Base-by-base conservation (phyloP, 768 basidiomycete genomes). In the Hygrocybe punicea region DNA sequence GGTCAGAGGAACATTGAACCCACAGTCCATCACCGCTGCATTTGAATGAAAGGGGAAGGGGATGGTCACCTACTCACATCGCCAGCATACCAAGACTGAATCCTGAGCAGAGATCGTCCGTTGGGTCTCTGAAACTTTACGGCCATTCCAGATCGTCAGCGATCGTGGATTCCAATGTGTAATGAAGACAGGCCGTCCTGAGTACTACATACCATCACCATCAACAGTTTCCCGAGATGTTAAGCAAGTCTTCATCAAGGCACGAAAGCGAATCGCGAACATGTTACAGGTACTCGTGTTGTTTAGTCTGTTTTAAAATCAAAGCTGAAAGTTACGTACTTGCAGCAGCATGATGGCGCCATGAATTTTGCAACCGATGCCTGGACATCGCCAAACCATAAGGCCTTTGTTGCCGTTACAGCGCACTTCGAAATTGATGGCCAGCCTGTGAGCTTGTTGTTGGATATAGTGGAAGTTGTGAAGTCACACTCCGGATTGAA, bases 391-490 rank as follows among this genome's bases (percentile, higher is more conserved):
- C 61, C 59, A 7, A 62, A 62, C 44, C 61, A 57, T 34, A n/a
- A 37, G n/a, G 59, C 59, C 6, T 62, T 56, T 23, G 53, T 62
- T 6, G 60, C 59, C 2, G 46, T 63, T 14, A 60, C 60, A 6
- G 71, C 72, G 1, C 74, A 78, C 44, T 62, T 75, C 25, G 68
- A 73, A 33, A 25, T 67, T 5, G 46, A 74, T 0, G 73, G 74
- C 0, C 47, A 57, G 6, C 69, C 67, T 0, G 33, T 74, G 0
- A 35, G 53, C 0, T 62, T 76, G 6, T 42, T 72, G 0, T 62
- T 79, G 1, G 76, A 79, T 52, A 51, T 79, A 3, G 61, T 76
- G 11, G 74, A 79, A 58, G 70, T 78, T 2, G 46, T 69, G 1
- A 46, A 60, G 55, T 73, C 73, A 0, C 76, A 80, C 55, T 60